These are phyloP conservation scores for Fraxinus americana DNA, from an alignment of 257 asterid genomes.

Conservation along the genomic window DNA sequence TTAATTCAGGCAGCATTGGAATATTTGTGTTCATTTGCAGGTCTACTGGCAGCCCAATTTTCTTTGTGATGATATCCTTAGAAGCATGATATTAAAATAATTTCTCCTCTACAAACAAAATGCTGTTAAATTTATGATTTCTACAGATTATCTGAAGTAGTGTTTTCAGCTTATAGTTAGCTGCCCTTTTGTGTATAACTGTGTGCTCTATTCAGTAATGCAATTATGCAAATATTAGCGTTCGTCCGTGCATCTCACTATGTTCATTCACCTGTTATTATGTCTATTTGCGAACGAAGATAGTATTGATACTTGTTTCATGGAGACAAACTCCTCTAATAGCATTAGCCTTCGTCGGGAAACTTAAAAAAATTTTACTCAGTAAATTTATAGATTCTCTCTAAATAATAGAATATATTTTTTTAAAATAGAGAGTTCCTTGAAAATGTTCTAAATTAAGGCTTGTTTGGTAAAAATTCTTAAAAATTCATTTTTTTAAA, in stretches of 20 bases:
- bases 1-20: constrained; percentile 23
- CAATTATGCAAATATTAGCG: constrained; percentile 3
- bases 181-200: constrained; percentile 18
- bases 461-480: too few relatives aligned
- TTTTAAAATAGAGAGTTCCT: too few relatives aligned
- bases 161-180: constrained; percentile 1
- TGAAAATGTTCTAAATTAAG: too few relatives aligned
- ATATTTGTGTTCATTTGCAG: neutral
- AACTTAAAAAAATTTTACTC: too few relatives aligned
- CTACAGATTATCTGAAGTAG: neutral
- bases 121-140: constrained; percentile 15
- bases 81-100: neutral
- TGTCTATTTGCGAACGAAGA: too few relatives aligned
- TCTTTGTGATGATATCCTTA: neutral
- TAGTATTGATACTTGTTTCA: too few relatives aligned
- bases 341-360: too few relatives aligned
- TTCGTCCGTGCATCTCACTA: neutral
- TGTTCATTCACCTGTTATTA: too few relatives aligned
- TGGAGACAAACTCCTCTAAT: too few relatives aligned
- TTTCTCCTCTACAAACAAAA: constrained; percentile 29
- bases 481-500: too few relatives aligned
- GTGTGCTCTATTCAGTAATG: neutral
- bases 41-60: constrained; percentile 23
- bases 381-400: too few relatives aligned
- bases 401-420: too few relatives aligned